phyloP scores from a whole-genome alignment of 2,329 filamentous ascomycete species.

The Trichocomaceae sp. region DNA sequence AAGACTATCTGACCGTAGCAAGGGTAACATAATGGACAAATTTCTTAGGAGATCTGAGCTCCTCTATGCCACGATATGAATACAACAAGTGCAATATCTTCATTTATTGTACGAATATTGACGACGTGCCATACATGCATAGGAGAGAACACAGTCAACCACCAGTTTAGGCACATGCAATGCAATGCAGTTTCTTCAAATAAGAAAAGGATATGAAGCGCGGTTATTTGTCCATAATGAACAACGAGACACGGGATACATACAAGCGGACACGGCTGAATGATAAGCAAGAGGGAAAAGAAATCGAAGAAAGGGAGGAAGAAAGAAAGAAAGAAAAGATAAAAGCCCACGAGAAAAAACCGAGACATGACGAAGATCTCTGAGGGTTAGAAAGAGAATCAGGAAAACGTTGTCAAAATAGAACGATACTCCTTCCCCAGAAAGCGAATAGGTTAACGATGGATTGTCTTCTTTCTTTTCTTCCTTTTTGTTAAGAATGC shows the following conservation, averaged over 20 bases:
- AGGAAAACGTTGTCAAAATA: neutral
- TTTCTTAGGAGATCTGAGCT: neutral
- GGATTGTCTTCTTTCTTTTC: neutral
- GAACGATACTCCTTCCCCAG: neutral
- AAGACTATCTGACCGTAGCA: neutral
- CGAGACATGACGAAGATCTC: neutral
- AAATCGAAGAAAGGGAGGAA: neutral
- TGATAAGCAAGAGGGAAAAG: neutral
- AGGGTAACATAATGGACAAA: neutral
- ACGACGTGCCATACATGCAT: neutral
- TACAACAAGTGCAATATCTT: neutral
- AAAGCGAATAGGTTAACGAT: neutral
- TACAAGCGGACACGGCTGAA: neutral
- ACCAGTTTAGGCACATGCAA: neutral
- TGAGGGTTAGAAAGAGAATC: neutral
- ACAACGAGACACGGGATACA: neutral
- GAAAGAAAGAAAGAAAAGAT: too few species aligned
- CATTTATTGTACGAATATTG: neutral
- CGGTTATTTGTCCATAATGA: neutral
- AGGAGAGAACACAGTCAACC: neutral
- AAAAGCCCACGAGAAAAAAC: too few species aligned
- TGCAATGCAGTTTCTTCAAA: neutral
- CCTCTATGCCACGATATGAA: neutral
- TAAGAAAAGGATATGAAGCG: neutral
- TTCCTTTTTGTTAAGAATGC: conserved; percentile 20